Evolutionary conservation across 2,329 filamentous ascomycete species (phyloP), one percentile per base, ranked within the genome.

Genomic region (Colletotrichum sp.): DNA sequence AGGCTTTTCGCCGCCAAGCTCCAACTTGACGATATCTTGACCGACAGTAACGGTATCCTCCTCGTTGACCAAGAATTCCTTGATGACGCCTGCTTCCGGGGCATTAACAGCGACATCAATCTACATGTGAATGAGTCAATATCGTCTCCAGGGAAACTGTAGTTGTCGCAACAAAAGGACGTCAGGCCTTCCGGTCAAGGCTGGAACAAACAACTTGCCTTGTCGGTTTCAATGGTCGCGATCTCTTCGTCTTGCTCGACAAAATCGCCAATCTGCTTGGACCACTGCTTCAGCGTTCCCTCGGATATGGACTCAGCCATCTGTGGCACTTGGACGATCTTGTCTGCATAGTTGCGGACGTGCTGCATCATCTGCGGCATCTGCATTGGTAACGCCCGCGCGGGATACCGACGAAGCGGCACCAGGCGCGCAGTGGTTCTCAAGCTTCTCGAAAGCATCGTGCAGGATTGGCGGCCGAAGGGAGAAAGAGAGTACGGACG

Each of bases 241-340:
- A 99, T 96, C 85, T 99, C 97, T 87, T 98, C 97, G 83, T 99
- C 97, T 81, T 94, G 93, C 88, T 98, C 96, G 68, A 99, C 96
- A 81, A 92, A 96, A 84, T 99, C 97, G 81, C 97, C 97, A 80
- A 98, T 89, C 87, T 96, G 85, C 85, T 98, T 98, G 81, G 92
- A 94, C 89, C 96, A 98, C 83, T 98, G 96, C 88, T 98, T 98
- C 82, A 99, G 85, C 26, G 97, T 99, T 76, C 97, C 97, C 86
- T 99, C 97, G 59, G 95, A 97, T 85, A 99, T 98, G 65, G 97
- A 98, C 86, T 99, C 97, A 78, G 97, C 97, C 97, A 99, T 98
- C 84, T 97, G 92, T 38, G 97, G 97, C 79, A 98, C 97, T 87
- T 98, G 96, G 85, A 99, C 92, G 78, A 96, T 87, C 79, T 92